Evolutionary conservation across 331 rosid genomes (phyloP).

Genomic region (Stylosanthes scabra): DNA sequence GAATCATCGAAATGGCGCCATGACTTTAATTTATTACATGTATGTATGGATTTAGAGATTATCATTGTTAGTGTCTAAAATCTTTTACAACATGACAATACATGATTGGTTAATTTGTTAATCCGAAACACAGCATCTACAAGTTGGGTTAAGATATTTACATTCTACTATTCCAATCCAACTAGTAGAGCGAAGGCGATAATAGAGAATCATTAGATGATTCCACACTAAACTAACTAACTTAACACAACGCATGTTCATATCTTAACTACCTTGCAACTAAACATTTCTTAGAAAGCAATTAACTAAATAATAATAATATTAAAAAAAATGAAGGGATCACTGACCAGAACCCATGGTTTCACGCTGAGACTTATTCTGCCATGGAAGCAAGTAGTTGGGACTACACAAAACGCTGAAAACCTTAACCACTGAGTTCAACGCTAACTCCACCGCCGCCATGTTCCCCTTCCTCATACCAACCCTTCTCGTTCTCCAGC

Average conservation of each 20-base stretch:
- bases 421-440: slow-evolving; percentile 88
- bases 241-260: too few species aligned
- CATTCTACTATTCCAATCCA: not conserved
- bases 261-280: too few species aligned
- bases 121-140: too few species aligned
- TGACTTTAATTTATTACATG: too few species aligned
- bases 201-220: too few species aligned
- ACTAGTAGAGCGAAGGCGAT: too few species aligned
- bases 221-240: too few species aligned
- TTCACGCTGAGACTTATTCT: slow-evolving; percentile 93
- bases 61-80: not conserved
- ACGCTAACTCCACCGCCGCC: slow-evolving; percentile 69
- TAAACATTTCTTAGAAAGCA: not conserved
- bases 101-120: not conserved
- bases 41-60: not conserved
- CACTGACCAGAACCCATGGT: slow-evolving; percentile 83
- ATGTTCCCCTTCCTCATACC: not conserved
- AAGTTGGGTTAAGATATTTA: not conserved
- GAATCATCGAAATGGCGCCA: too few species aligned
- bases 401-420: slow-evolving; percentile 89
- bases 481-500: not conserved
- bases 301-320: not conserved
- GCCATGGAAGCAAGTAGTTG: slow-evolving; percentile 91
- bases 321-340: not conserved
- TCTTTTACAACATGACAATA: not conserved